These are phyloP conservation scores for Puccinellia tenuiflora DNA, from an alignment of 176 grass and related monocot genomes.

Conservation along the genomic window DNA sequence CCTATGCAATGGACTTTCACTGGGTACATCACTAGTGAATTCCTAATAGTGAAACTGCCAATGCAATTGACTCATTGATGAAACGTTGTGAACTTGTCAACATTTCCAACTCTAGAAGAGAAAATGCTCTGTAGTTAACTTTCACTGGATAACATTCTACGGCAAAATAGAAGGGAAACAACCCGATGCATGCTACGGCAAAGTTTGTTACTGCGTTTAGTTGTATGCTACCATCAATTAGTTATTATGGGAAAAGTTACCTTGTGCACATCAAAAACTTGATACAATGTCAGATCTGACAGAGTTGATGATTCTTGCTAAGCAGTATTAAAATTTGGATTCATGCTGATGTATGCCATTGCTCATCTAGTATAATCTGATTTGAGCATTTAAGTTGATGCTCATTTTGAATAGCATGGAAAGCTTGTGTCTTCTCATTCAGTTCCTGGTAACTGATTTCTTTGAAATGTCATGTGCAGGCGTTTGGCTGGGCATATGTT, in stretches of 20 bases:
- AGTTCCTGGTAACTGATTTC: neutral
- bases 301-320: neutral
- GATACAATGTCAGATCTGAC: neutral
- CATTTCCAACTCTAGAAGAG: neutral
- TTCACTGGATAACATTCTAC: neutral
- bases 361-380: neutral
- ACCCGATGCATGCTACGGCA: neutral
- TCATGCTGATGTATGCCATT: neutral
- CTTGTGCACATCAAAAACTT: neutral
- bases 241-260: neutral
- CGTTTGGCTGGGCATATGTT: conserved; percentile 96
- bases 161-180: neutral
- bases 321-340: neutral
- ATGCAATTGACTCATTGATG: neutral
- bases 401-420: neutral
- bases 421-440: neutral
- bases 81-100: neutral
- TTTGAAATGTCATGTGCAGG: conserved; percentile 35
- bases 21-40: neutral
- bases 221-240: neutral
- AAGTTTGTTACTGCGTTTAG: neutral
- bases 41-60: neutral
- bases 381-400: neutral
- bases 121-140: neutral
- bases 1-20: neutral